These are phyloP conservation scores for Posidonia oceanica DNA, from an alignment of 116 monocot genomes.

Conservation along the genomic window DNA sequence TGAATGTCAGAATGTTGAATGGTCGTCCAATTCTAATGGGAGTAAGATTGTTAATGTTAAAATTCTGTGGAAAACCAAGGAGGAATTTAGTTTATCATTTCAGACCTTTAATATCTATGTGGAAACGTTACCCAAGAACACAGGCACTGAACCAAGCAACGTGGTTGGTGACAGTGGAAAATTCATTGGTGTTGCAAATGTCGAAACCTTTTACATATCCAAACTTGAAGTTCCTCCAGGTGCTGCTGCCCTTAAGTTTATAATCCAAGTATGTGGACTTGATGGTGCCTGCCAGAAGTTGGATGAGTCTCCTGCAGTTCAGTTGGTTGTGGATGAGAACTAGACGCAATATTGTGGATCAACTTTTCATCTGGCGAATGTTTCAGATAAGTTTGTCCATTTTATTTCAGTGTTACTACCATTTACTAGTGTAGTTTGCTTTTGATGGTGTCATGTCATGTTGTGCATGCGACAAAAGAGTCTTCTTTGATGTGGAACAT, in stretches of 20 bases:
- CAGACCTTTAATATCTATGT: neutral
- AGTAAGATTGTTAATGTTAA: slow-evolving; percentile 5
- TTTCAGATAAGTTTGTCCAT: no score
- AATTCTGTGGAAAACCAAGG: slow-evolving; percentile 8
- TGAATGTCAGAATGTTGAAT: neutral
- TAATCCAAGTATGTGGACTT: slow-evolving; percentile 7
- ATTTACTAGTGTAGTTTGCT: no score
- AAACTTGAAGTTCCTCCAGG: slow-evolving; percentile 6
- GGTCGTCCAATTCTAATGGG: neutral
- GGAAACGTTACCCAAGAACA: neutral
- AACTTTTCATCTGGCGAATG: no score
- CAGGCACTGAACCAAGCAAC: neutral
- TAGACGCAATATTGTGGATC: no score
- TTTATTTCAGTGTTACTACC: no score
- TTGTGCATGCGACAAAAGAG: no score
- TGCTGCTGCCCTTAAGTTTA: slow-evolving; percentile 1
- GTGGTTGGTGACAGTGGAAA: neutral
- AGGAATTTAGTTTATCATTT: neutral
- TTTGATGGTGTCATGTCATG: no score
- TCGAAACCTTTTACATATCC: slow-evolving; percentile 2
- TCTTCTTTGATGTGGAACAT: no score
- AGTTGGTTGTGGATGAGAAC: slow-evolving; percentile 4
- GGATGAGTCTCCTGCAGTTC: neutral
- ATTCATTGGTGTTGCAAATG: slow-evolving; percentile 9
- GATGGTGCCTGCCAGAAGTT: slow-evolving; percentile 12